These are phyloP conservation scores for Exophiala sp. DNA, from an alignment of 2,329 filamentous ascomycete genomes.

Conservation along the genomic window DNA sequence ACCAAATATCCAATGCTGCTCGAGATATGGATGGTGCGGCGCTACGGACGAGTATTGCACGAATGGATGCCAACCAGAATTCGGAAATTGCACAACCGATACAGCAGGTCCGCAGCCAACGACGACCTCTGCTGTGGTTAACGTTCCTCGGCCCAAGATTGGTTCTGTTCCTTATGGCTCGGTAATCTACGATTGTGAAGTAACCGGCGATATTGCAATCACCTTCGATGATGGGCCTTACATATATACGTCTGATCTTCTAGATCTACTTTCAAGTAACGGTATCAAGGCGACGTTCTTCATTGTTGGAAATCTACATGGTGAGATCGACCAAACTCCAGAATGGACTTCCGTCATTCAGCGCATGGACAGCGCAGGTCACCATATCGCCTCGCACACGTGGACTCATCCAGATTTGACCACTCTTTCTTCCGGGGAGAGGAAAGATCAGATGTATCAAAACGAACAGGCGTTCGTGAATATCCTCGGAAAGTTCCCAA, in stretches of 20 bases:
- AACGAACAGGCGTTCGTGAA: conserved; percentile 47
- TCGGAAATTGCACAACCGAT: neutral
- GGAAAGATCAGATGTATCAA: conserved; percentile 42
- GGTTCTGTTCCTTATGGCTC: conserved; percentile 37
- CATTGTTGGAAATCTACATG: conserved; percentile 50
- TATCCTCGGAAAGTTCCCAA: conserved; percentile 48
- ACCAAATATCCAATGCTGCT: conserved; percentile 14
- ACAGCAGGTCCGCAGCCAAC: neutral
- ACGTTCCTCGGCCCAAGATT: neutral
- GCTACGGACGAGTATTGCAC: conserved; percentile 19
- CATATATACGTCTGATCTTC: conserved; percentile 57
- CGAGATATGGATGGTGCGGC: conserved; percentile 9
- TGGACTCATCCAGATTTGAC: conserved; percentile 49
- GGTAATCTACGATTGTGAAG: conserved; percentile 40
- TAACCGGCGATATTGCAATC: conserved; percentile 58
- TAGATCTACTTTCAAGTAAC: conserved; percentile 59
- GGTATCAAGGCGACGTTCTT: conserved; percentile 66
- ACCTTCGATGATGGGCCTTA: conserved; percentile 67
- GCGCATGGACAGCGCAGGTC: conserved; percentile 42
- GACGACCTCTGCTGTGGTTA: neutral
- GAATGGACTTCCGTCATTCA: conserved; percentile 39
- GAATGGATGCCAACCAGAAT: conserved; percentile 17
- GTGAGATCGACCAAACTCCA: conserved; percentile 38
- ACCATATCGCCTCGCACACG: conserved; percentile 51
- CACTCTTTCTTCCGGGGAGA: conserved; percentile 36